phyloP scores from a whole-genome alignment of 257 asterid genomes.

The Ligustrum vulgare region DNA sequence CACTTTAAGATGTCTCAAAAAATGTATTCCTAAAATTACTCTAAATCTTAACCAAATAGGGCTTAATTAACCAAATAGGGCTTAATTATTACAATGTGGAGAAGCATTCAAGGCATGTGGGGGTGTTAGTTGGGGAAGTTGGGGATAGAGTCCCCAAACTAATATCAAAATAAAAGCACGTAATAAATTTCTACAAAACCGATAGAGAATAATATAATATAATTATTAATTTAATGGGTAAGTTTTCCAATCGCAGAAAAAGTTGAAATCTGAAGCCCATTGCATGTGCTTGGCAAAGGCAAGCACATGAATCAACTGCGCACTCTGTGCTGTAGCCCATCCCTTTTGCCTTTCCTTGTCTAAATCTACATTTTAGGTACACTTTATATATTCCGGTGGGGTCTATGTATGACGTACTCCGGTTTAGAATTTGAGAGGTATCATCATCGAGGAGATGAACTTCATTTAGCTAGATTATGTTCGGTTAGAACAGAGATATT shows the following conservation, averaged over 20 bases:
- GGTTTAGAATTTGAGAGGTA: background rate
- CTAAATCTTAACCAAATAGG: too few species aligned
- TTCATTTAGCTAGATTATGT: background rate
- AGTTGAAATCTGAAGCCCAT: background rate
- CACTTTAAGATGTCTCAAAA: too few species aligned
- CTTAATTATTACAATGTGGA: background rate
- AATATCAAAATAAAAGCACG: background rate
- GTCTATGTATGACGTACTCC: background rate
- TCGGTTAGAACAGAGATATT: background rate
- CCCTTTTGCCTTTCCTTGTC: background rate
- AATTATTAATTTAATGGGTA: background rate
- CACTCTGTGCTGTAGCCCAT: constrained; percentile 12
- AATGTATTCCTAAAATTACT: too few species aligned
- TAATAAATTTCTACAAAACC: background rate
- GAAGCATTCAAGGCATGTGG: background rate
- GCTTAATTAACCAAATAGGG: too few species aligned
- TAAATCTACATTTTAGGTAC: background rate
- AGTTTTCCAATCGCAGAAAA: background rate
- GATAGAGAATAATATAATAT: background rate
- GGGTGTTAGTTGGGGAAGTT: background rate
- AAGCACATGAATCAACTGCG: constrained; percentile 15
- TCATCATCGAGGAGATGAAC: background rate
- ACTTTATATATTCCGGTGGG: background rate
- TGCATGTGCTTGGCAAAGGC: constrained; percentile 21
- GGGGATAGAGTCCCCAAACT: background rate